Percentiles rank a stretch among this genome's conserved stretches.
phyloP scores from a whole-genome alignment of 306 rosid genomes.

The Lathyrus aphaca region DNA sequence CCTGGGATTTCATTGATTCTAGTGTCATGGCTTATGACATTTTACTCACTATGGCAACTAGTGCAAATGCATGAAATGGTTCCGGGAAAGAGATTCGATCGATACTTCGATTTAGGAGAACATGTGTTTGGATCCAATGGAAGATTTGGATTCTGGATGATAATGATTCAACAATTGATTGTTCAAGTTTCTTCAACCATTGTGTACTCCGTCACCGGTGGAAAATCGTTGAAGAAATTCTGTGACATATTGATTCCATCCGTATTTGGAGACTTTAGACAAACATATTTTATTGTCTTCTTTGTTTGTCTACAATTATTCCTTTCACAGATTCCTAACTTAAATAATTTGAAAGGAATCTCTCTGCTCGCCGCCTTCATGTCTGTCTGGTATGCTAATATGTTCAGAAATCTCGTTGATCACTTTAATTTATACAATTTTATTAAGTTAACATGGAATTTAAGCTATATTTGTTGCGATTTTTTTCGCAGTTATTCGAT shows the following conservation, averaged over 20 bases:
- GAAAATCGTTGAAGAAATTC: constrained; percentile 68
- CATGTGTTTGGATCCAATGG: constrained; percentile 40
- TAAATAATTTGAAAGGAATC: constrained; percentile 55
- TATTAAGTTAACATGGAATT: background rate
- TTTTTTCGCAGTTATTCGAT: constrained; percentile 48
- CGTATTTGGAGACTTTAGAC: background rate
- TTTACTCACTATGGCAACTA: constrained; percentile 67
- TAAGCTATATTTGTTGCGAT: background rate
- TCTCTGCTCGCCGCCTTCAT: constrained; percentile 62
- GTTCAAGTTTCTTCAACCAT: constrained; percentile 64
- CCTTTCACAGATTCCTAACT: constrained; percentile 69
- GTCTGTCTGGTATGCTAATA: constrained; percentile 53
- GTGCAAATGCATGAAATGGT: constrained; percentile 58
- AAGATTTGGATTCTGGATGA: constrained; percentile 48
- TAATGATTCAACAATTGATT: constrained; percentile 58
- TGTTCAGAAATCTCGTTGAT: too few species aligned
- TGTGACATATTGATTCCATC: constrained; percentile 20
- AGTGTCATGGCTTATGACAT: constrained; percentile 61
- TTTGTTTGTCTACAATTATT: constrained; percentile 45
- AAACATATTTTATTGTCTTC: constrained; percentile 57
- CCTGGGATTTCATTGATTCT: constrained; percentile 49
- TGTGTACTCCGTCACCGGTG: constrained; percentile 72
- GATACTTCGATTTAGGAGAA: constrained; percentile 63
- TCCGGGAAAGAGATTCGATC: constrained; percentile 59
- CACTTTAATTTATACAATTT: too few species aligned